Evolutionary conservation across 768 basidiomycete species (phyloP).

Genomic region (Hirschioporus abietinus): DNA sequence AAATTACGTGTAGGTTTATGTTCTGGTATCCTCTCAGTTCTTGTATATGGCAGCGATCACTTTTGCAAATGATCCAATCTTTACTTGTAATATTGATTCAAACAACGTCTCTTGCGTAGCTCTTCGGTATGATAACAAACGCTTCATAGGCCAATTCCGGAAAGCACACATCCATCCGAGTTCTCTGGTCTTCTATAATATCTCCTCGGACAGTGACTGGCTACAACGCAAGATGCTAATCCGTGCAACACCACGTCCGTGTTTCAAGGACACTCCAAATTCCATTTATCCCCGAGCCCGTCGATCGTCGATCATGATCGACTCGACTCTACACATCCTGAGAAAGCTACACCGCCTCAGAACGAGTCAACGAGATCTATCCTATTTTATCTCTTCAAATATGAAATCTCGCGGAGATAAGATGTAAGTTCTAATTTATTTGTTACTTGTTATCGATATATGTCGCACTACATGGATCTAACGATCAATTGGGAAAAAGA

Average conservation of each 20-base stretch:
- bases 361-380: too few relatives aligned
- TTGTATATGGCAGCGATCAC: too few relatives aligned
- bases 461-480: neutral
- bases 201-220: too few relatives aligned
- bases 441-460: neutral
- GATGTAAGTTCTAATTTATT: neutral
- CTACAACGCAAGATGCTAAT: neutral
- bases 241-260: neutral
- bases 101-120: neutral
- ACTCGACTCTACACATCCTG: neutral
- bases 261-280: neutral
- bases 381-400: too few relatives aligned
- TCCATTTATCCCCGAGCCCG: neutral
- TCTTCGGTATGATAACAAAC: neutral
- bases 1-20: too few relatives aligned
- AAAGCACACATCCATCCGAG: neutral
- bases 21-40: too few relatives aligned
- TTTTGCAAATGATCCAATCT: too few relatives aligned
- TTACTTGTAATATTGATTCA: too few relatives aligned
- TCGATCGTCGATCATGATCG: neutral
- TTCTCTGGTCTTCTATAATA: neutral
- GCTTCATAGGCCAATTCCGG: neutral
- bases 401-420: too few relatives aligned
- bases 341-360: neutral
- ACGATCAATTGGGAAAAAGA: neutral